Base-by-base conservation (phyloP, 805 yeast species). In the Scheffersomyces spartinae region DNA sequence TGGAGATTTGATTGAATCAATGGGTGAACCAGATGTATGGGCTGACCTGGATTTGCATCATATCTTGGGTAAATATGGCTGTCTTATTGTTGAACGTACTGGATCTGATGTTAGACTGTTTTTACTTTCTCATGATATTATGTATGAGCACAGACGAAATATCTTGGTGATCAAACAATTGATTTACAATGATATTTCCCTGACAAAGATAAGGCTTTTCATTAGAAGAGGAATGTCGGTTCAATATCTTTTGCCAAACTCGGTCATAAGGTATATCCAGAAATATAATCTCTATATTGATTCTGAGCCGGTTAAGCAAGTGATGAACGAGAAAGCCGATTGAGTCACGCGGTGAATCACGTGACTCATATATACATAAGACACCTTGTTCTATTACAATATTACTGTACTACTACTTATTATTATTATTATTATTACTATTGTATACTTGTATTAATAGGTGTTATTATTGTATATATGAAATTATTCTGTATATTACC, bases 21-120 rank as follows among this genome's bases (percentile, higher is more conserved):
- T 91, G 97, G 98, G 98, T n/a, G 98, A 91, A 53, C 97, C 98
- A 13, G 91, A 88, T 43, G 98, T 91, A 19, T 91, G 98, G 98
- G 94, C 94, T 1, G 97, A 88, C 49, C 78, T 69, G 30, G 98
- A 91, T 52, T 63, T 91, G 42, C 94, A 85, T 43, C 98, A 91
- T 49, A 91, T 91, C 24, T 64, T 91, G 38, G 98, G 98, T 15
- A 77, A 81, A 34, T 91, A 91, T 52, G 98, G 98, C 3, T 91
- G 98, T 57, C 60, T 91, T 34, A 91, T 91, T 25, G 95, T 91
- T 13, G 98, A 91, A 60, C 68, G 98, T 40, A 88, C 98, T 0
- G 98, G 98, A 5, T 67, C 91, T 7, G 98, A 91, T 54, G 98
- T 91, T 26, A 70, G 98, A 43, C 74, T 85, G 19, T 91, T 91